Conservation (phyloP, 345 rosid genomes). For the Linum trigynum region DNA sequence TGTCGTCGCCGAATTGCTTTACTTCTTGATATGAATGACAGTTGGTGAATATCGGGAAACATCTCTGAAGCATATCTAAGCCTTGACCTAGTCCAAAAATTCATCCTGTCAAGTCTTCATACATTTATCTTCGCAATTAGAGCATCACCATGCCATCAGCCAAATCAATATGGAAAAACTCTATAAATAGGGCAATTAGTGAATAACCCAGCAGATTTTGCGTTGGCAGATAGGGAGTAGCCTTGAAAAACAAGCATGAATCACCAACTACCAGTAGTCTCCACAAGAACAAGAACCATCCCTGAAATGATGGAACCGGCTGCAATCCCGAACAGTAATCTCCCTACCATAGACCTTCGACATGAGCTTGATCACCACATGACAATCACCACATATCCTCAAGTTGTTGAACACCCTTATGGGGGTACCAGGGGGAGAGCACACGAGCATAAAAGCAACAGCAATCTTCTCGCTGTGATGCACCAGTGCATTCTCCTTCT, state of each 20-base stretch:
- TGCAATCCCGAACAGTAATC: slow-evolving; percentile 70
- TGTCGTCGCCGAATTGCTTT: slow-evolving; percentile 14
- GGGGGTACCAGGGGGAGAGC: slow-evolving; percentile 43
- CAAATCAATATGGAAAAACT: too few species aligned
- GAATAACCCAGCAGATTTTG: too few species aligned
- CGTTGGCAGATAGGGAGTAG: too few species aligned
- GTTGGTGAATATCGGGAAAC: background rate
- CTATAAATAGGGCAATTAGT: too few species aligned
- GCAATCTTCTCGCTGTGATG: slow-evolving; percentile 89
- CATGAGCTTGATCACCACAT: slow-evolving; percentile 59
- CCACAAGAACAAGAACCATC: slow-evolving; percentile 57
- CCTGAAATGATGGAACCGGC: slow-evolving; percentile 76
- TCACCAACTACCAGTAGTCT: slow-evolving; percentile 18
- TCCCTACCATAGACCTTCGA: slow-evolving; percentile 53
- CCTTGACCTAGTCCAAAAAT: too few species aligned
- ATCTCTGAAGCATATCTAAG: too few species aligned
- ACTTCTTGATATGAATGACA: slow-evolving; percentile 12
- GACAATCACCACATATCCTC: slow-evolving; percentile 82
- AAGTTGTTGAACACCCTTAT: slow-evolving; percentile 62
- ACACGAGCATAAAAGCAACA: slow-evolving; percentile 62
- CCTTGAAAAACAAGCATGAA: too few species aligned
- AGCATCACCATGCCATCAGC: too few species aligned
- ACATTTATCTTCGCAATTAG: too few species aligned
- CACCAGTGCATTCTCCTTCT: slow-evolving; percentile 56
- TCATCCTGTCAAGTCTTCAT: too few species aligned